phyloP scores from a whole-genome alignment of 345 rosid species.

The Arabis hirsuta region DNA sequence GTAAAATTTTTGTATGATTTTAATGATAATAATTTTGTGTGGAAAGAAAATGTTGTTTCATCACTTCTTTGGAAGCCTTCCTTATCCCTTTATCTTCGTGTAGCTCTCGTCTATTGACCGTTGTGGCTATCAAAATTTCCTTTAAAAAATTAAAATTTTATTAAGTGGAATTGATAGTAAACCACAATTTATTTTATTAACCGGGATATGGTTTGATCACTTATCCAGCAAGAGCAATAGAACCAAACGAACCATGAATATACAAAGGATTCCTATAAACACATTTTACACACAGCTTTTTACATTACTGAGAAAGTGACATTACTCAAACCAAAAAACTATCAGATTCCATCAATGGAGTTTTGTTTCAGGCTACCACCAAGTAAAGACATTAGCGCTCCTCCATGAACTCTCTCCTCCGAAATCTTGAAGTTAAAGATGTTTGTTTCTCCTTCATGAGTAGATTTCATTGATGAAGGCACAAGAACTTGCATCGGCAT shows the following conservation, averaged over 20 bases:
- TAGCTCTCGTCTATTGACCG: constrained; percentile 19
- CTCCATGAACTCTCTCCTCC: constrained; percentile 97
- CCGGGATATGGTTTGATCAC: no score
- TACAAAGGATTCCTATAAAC: background rate
- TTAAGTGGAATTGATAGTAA: no score
- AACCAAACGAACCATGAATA: background rate
- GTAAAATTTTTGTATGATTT: background rate
- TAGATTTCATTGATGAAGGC: constrained; percentile 80
- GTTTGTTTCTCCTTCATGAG: constrained; percentile 34
- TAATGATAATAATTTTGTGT: constrained; percentile 37
- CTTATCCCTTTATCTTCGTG: constrained; percentile 51
- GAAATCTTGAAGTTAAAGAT: constrained; percentile 59
- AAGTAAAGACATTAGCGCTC: constrained; percentile 79
- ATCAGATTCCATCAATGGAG: constrained; percentile 58
- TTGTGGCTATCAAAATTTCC: constrained; percentile 49
- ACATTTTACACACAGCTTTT: background rate
- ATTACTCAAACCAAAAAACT: background rate
- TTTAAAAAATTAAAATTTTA: background rate
- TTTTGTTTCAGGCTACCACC: constrained; percentile 63
- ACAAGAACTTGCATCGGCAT: constrained; percentile 89
- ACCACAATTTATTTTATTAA: no score
- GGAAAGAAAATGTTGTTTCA: constrained; percentile 50
- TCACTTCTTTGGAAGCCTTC: constrained; percentile 39
- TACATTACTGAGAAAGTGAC: constrained; percentile 20
- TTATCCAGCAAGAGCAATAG: no score